Conservation (phyloP, 2,329 filamentous ascomycete genomes). For the Cercospora zeae-maydis region DNA sequence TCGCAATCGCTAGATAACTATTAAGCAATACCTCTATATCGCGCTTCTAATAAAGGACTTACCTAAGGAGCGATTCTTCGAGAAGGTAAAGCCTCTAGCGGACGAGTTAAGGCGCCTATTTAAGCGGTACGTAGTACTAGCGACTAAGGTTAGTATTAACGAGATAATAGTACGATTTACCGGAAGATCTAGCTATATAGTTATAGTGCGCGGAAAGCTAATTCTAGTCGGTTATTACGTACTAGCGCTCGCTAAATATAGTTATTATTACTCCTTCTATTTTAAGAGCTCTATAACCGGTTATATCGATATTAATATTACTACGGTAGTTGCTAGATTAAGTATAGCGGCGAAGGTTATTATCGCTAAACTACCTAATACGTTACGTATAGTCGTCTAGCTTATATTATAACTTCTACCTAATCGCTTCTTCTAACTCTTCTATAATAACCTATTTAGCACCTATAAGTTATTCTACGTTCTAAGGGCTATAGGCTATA, state of each 20-base stretch:
- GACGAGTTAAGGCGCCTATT: conserved; percentile 1
- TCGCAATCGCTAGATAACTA: too few relatives aligned
- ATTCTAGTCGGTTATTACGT: not conserved
- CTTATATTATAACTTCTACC: conserved; percentile 1
- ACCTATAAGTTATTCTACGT: conserved; percentile 4
- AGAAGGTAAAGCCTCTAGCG: not conserved
- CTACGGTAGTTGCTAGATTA: not conserved
- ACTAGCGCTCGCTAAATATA: not conserved
- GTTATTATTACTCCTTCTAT: not conserved
- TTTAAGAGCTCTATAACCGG: conserved; percentile 7
- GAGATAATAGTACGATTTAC: conserved; percentile 5
- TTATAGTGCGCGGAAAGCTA: not conserved
- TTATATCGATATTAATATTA: conserved; percentile 3
- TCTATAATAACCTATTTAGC: conserved; percentile 4
- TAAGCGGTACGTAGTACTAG: not conserved
- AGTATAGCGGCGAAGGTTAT: not conserved
- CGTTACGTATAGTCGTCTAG: not conserved
- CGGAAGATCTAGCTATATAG: not conserved
- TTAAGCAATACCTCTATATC: not conserved
- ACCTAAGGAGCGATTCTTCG: not conserved
- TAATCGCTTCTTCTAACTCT: not conserved
- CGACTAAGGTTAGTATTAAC: not conserved
- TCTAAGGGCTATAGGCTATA: conserved; percentile 1
- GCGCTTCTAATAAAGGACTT: not conserved
- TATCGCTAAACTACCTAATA: not conserved